Evolutionary conservation across 495 filamentous ascomycete genomes (phyloP).

Genomic region (Penicillium coprophilum): DNA sequence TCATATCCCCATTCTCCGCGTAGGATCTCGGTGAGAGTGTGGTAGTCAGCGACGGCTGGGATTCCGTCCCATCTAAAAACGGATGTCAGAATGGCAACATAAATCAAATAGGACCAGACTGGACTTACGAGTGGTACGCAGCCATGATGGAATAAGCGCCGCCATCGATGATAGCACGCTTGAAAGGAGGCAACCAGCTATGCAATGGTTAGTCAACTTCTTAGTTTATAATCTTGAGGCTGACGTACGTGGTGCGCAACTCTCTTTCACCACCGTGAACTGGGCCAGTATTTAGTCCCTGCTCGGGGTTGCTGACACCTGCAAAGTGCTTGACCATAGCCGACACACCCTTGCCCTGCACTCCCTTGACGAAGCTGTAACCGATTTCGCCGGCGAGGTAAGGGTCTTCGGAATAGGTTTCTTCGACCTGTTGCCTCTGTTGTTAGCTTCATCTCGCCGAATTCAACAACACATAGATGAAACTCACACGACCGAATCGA

Average conservation of each 20-base stretch:
- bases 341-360: constrained; percentile 62
- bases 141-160: constrained; percentile 67
- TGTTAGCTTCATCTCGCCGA: not conserved
- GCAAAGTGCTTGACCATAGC: constrained; percentile 72
- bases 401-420: constrained; percentile 65
- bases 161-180: constrained; percentile 65
- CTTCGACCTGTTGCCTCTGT: constrained; percentile 51
- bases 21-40: constrained; percentile 64
- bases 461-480: no score
- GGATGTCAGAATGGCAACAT: not conserved
- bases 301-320: constrained; percentile 63
- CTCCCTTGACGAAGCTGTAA: constrained; percentile 58
- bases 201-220: not conserved
- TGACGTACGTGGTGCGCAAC: constrained; percentile 56
- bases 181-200: constrained; percentile 63
- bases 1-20: constrained; percentile 69
- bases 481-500: constrained; percentile 57
- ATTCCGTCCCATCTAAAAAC: constrained; percentile 57
- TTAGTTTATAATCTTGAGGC: not conserved
- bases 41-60: constrained; percentile 59
- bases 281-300: constrained; percentile 66
- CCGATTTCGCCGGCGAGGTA: constrained; percentile 62
- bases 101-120: not conserved
- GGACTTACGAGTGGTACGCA: constrained; percentile 58
- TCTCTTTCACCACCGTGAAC: constrained; percentile 69